Percentiles rank a stretch among this genome's conserved stretches.
These are phyloP conservation scores for Penicillium paxilli DNA, from an alignment of 495 filamentous ascomycete species.

Conservation along the genomic window DNA sequence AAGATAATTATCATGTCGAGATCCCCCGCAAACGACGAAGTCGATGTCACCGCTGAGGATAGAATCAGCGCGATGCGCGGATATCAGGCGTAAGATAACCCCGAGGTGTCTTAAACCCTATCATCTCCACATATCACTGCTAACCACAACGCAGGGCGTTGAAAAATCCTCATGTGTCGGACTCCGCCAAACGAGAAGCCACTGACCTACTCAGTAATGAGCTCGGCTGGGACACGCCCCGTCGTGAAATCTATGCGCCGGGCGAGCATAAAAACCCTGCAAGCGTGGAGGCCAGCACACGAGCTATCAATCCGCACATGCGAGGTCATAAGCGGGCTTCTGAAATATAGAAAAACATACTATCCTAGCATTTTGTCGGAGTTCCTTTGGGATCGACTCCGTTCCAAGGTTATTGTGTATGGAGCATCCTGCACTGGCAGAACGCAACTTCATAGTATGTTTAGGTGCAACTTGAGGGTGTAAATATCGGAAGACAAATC, in stretches of 20 bases:
- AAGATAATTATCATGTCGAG: slow-evolving; percentile 12
- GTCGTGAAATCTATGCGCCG: slow-evolving; percentile 9
- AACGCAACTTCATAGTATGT: neutral
- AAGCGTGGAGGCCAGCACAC: neutral
- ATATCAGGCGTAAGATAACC: slow-evolving; percentile 26
- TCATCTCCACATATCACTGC: too few species aligned
- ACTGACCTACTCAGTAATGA: slow-evolving; percentile 38
- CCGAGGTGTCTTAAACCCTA: too few species aligned
- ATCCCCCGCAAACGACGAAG: slow-evolving; percentile 14
- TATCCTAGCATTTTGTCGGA: too few species aligned
- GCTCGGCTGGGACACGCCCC: slow-evolving; percentile 18
- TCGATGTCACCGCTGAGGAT: slow-evolving; percentile 20
- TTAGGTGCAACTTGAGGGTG: neutral
- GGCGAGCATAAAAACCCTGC: neutral
- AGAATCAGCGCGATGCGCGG: slow-evolving; percentile 23
- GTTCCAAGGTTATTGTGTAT: too few species aligned
- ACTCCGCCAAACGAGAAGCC: slow-evolving; percentile 41
- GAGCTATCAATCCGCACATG: neutral
- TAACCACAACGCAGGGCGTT: slow-evolving; percentile 24
- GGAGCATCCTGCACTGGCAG: too few species aligned
- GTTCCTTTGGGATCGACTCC: too few species aligned
- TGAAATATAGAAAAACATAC: too few species aligned
- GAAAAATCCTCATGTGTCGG: slow-evolving; percentile 43
- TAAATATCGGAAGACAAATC: neutral
- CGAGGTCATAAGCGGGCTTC: slow-evolving; percentile 12